Evolutionary conservation across 208 protist species (phyloP).

Genomic region (Dictyostelium gargantuum): DNA sequence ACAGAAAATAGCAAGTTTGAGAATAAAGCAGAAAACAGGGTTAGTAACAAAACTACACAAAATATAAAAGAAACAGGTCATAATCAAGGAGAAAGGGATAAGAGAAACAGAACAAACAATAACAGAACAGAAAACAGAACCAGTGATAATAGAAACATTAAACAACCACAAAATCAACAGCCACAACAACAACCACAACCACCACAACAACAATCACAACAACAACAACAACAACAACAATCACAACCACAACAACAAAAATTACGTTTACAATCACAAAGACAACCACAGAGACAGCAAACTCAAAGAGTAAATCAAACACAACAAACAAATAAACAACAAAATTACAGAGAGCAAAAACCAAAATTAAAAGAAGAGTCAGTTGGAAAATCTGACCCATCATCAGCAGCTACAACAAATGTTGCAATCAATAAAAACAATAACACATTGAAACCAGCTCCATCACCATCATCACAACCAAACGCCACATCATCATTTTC

Average conservation of each 20-base stretch:
- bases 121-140: not conserved
- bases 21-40: not conserved
- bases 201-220: not conserved
- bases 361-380: not conserved
- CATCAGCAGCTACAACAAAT: not conserved
- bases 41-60: not conserved
- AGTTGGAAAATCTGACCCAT: not conserved
- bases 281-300: not conserved
- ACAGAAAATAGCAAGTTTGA: not conserved
- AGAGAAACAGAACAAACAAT: not conserved
- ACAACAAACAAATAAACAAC: not conserved
- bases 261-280: not conserved
- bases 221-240: not conserved
- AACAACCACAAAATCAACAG: not conserved
- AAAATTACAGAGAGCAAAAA: not conserved
- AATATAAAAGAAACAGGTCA: not conserved
- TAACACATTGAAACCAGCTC: not conserved
- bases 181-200: not conserved
- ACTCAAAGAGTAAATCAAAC: not conserved
- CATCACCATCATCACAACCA: not conserved
- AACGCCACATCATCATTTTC: not conserved
- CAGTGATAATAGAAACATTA: not conserved
- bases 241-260: not conserved
- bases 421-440: not conserved
- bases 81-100: not conserved